Base-by-base conservation (phyloP, 352 stramenopile species). In the Phytophthora europaea region DNA sequence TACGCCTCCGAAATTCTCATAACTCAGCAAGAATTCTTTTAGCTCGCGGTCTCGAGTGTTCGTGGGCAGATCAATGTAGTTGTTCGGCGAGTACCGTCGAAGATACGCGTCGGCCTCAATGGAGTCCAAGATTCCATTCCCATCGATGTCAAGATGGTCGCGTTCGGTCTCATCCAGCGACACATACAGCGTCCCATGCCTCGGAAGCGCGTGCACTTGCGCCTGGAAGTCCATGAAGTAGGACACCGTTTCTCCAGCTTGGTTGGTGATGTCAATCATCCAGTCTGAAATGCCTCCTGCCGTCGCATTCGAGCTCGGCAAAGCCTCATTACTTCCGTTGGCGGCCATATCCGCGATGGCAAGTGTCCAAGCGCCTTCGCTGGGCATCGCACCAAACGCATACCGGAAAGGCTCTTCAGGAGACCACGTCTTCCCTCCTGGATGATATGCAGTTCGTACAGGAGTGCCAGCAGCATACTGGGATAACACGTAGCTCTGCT, bases 191-290 rank as follows among this genome's bases (percentile, higher is more conserved):
- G 81, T 87, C 1, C 90, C 90, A 54, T 95, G 87, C 33, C 91
- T 80, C 15, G 90, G 90, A 9, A 97, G 67, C 0, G 87, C 86
- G 60, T 89, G 65, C 10, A 97, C 22, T 23, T 80, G 79, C 2
- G 84, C 87, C 15, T 75, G 77, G 6, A 94, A 79, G 48, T 94
- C 85, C 83, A 94, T 90, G 54, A 84, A 90, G 65, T 94, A 93
- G 22, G 70, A 63, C 1, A 40, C 64, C 1, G 79, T 86, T 18
- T 83, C 79, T 20, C 85, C 85, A 1, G 85, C 86, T 54, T 84
- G 61, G 63, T 92, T 91, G 0, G 85, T 95, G 33, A 97, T 57
- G 6, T 81, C 61, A 4, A 97, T 54, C 26, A 86, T 67, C 87
- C 87, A 97, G 64, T 95, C 90, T 4, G 87, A 93, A 18, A 97